Percentiles rank a stretch among this genome's conserved stretches.
These are phyloP conservation scores for Pseudotsuga menziesii DNA, from an alignment of 75 land plant genomes.

Conservation along the genomic window DNA sequence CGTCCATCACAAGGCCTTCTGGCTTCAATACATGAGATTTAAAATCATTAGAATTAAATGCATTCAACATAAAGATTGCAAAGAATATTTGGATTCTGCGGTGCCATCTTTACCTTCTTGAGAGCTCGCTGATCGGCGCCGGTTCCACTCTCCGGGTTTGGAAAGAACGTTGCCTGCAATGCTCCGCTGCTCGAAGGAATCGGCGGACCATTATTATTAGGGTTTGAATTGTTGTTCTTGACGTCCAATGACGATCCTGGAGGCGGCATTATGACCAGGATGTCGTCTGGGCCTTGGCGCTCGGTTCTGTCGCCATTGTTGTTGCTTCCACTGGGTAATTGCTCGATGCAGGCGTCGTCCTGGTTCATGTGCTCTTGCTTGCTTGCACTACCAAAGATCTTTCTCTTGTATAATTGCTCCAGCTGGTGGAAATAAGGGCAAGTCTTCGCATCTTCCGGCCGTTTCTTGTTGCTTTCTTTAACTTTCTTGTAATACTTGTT, in stretches of 20 bases:
- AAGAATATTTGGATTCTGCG: background rate
- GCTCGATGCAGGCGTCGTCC: background rate
- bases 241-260: background rate
- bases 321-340: background rate
- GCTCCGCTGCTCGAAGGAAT: background rate
- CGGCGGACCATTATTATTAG: slow-evolving; percentile 4
- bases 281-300: background rate
- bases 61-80: background rate
- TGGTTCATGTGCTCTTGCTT: slow-evolving; percentile 4
- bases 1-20: background rate
- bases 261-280: slow-evolving; percentile 16
- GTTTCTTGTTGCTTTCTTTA: slow-evolving; percentile 47
- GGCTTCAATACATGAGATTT: slow-evolving; percentile 6
- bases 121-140: slow-evolving; percentile 2
- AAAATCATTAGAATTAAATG: background rate
- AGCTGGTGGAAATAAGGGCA: slow-evolving; percentile 59
- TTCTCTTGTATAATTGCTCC: slow-evolving; percentile 36
- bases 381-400: slow-evolving; percentile 5
- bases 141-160: slow-evolving; percentile 7
- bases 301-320: background rate
- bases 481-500: slow-evolving; percentile 35
- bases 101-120: background rate
- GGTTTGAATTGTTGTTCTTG: background rate
- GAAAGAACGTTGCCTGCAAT: background rate
- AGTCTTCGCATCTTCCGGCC: slow-evolving; percentile 55